Evolutionary conservation across 495 filamentous ascomycete species (phyloP).

Genomic region (Penicillium maclennaniae): DNA sequence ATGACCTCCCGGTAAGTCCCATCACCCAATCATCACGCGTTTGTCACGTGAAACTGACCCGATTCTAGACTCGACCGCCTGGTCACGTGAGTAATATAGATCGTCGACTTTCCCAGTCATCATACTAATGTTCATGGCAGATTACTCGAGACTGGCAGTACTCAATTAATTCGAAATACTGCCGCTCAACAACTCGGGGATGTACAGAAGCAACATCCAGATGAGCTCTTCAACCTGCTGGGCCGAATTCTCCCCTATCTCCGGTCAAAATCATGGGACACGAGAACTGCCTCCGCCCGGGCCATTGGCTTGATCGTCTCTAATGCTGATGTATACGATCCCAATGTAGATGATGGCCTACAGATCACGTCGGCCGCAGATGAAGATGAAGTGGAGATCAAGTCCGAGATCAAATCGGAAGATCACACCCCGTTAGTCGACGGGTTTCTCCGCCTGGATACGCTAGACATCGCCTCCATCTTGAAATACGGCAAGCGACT

Average conservation of each 20-base stretch:
- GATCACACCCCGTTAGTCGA: slow-evolving; percentile 23
- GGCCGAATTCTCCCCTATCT: slow-evolving; percentile 93
- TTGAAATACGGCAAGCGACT: slow-evolving; percentile 77
- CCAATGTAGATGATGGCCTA: slow-evolving; percentile 64
- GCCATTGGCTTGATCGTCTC: slow-evolving; percentile 90
- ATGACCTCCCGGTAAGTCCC: slow-evolving; percentile 54
- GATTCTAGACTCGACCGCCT: slow-evolving; percentile 74
- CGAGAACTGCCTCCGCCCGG: slow-evolving; percentile 82
- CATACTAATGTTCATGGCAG: slow-evolving; percentile 47
- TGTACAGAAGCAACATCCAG: slow-evolving; percentile 94
- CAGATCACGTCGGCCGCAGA: slow-evolving; percentile 52
- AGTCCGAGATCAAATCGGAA: slow-evolving; percentile 40
- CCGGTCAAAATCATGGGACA: slow-evolving; percentile 92
- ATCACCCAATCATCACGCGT: slow-evolving; percentile 28
- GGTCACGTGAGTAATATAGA: slow-evolving; percentile 72
- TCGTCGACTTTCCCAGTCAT: slow-evolving; percentile 3
- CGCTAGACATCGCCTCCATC: slow-evolving; percentile 73
- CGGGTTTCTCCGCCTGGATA: slow-evolving; percentile 64
- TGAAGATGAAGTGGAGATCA: slow-evolving; percentile 43
- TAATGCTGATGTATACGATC: slow-evolving; percentile 83
- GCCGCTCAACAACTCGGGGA: slow-evolving; percentile 94
- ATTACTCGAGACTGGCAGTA: slow-evolving; percentile 93
- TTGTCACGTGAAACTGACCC: slow-evolving; percentile 37
- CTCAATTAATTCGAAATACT: slow-evolving; percentile 88
- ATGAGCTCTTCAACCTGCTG: slow-evolving; percentile 95